Base-by-base conservation (phyloP, 192 early-diverging fungal genomes). In the Umbelopsis sp. region DNA sequence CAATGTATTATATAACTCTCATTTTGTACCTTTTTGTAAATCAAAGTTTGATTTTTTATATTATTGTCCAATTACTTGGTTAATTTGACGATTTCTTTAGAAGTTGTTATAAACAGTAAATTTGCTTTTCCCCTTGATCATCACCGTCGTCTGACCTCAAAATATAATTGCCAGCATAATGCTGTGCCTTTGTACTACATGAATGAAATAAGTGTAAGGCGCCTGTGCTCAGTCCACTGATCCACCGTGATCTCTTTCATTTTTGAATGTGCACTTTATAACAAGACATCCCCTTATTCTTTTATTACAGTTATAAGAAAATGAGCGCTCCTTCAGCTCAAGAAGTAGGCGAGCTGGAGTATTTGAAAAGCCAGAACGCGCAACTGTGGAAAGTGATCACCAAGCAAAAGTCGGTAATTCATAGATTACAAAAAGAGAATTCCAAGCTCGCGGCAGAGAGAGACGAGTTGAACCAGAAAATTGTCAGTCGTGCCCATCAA, bases 351-450 rank as follows among this genome's bases (percentile, higher is more conserved):
- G 67, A 69, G 37, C 49, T 69, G 23, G 41, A 49, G 20, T 52
- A 69, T n/a, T 41, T 30, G 18, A 49, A 52, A 33, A 48, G 30
- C 11, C 92, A 96, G 74, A 94, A 95, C 52, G 90, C 90, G n/a
- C 89, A 92, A 76, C 86, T 97, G 30, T 96, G 94, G 92, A 93
- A 91, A 77, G 91, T 96, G 70, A 92, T 96, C 68, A 94, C 95
- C 74, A 88, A 91, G 66, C 95, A 97, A 81, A 84, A 92, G 58
- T 76, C 82, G 47, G 92, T 95, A 51, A 96, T 97, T 68, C 90
- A 92, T 55, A 90, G 92, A 61, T 80, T 97, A 67, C 92, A 95
- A 84, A 91, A 90, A 66, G 85, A 85, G 21, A 69, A 81, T 15
- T 47, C 74, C 49, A 71, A 81, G 33, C 33, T 86, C 23, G 68